phyloP scores from a whole-genome alignment of 1,139 yeast genomes.

The Keqinozyma sinolaborantium region DNA sequence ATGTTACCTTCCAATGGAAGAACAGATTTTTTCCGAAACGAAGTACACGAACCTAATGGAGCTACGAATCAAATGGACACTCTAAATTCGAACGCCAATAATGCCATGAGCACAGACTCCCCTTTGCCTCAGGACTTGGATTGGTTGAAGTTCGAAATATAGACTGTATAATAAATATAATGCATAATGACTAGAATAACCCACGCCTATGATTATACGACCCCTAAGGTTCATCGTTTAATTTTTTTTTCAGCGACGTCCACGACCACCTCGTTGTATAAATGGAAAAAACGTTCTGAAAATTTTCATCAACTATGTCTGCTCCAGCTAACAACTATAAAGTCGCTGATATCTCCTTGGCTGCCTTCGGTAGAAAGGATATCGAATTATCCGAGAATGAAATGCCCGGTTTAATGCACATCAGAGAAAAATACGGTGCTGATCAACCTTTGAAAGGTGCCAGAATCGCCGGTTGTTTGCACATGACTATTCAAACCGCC shows the following conservation, averaged over 20 bases:
- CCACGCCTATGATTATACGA: background rate
- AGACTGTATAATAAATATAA: conserved; percentile 4
- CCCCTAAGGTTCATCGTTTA: background rate
- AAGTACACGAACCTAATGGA: background rate
- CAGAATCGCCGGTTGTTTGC: conserved; percentile 98
- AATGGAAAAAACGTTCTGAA: background rate
- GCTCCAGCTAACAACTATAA: conserved; percentile 61
- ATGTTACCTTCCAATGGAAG: background rate
- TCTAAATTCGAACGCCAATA: conserved; percentile 7
- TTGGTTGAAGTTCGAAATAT: conserved; percentile 47
- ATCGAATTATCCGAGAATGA: conserved; percentile 98
- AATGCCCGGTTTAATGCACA: conserved; percentile 99
- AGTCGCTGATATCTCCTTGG: conserved; percentile 97
- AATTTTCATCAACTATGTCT: conserved; percentile 16
- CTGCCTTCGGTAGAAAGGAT: conserved; percentile 99
- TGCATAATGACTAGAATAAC: conserved; percentile 1
- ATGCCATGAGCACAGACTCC: conserved; percentile 5
- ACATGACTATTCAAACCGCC: conserved; percentile 99
- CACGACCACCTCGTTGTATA: background rate
- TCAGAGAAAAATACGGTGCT: conserved; percentile 88
- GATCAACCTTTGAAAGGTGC: conserved; percentile 98
- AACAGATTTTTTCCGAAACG: conserved; percentile 19
- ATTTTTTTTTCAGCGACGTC: background rate
- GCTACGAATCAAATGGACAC: conserved; percentile 7
- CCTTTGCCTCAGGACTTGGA: conserved; percentile 29